Conservation (phyloP, 177 flowering plant species). For the Vitis hybrid region DNA sequence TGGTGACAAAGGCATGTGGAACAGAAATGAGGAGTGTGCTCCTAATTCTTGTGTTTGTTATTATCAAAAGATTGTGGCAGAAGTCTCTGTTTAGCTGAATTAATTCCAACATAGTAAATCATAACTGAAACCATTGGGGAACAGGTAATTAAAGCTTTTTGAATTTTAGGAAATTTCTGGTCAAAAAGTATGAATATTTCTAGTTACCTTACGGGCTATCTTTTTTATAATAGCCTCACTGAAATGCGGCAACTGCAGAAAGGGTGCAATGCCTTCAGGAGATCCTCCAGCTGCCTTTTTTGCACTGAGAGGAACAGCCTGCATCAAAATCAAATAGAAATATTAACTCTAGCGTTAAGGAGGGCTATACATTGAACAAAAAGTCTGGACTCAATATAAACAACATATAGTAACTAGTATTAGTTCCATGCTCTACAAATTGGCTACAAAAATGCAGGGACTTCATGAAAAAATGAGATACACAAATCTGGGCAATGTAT, state of each 20-base stretch:
- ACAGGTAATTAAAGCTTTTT: neutral
- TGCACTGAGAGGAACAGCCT: conserved; percentile 97
- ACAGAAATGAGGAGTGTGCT: no score
- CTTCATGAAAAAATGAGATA: no score
- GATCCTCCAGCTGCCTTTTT: conserved; percentile 79
- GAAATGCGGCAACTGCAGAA: conserved; percentile 94
- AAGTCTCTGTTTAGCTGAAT: neutral
- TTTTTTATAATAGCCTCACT: conserved; percentile 73
- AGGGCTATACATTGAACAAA: neutral
- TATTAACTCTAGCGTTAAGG: neutral
- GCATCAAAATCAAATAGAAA: conserved; percentile 18
- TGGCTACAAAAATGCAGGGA: no score
- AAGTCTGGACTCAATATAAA: neutral
- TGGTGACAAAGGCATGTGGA: no score
- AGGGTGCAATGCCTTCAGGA: conserved; percentile 82
- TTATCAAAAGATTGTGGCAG: neutral
- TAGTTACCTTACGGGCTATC: conserved; percentile 73
- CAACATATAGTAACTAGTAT: no score
- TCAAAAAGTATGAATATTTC: neutral
- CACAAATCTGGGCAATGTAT: neutral
- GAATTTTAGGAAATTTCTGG: neutral
- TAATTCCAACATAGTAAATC: neutral
- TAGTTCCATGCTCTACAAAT: neutral
- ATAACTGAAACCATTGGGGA: neutral
- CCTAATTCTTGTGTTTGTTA: no score